Evolutionary conservation across 1,139 yeast species (phyloP), one percentile per base, ranked within the genome.

Genomic region (Candida pseudoviswanathii): DNA sequence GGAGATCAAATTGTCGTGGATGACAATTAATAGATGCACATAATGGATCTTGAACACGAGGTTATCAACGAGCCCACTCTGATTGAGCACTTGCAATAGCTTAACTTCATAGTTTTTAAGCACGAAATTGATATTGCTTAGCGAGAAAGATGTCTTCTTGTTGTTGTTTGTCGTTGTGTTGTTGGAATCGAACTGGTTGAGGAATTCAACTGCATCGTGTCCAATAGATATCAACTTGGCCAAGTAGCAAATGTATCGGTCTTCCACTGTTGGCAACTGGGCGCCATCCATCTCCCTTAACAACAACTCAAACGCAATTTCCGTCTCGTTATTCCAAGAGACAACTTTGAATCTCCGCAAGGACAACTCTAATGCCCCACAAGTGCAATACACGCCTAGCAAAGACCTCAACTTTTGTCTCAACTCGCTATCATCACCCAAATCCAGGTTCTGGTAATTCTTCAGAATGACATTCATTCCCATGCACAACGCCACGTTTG

Each of bases 331-430:
- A 5, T 76, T 66, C 83, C 84, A 80, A 22, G 64, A 55, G 2
- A 78, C 80, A 34, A 77, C 66, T 54, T 73, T 77, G 57, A 79
- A 80, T 48, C 81, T 65, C 4, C 82, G 78, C 45, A 80, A 64
- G 2, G 82, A 74, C 40, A 80, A 62, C 7, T 80, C 82, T 25
- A 80, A 62, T 2, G 80, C 73, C 2, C 81, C 81, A 59, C 82
- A 77, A 51, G 78, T 73, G 38, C 78, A 67, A 59, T 78, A 80
- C 8, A 78, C 78, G 49, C 77, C 73, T 54, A 79, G 59, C 51
- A 74, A 71, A 0, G 78, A 65, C 40, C 84, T 58, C 16, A 79
- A 54, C 48, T 69, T 66, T 51, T 73, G 71, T 33, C 80, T 61
- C 49, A 73, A 75, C 42, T 64, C 66, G 1, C 75, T 64, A 33